These are phyloP conservation scores for Verbena officinalis DNA, from an alignment of 257 asterid genomes.

Conservation along the genomic window DNA sequence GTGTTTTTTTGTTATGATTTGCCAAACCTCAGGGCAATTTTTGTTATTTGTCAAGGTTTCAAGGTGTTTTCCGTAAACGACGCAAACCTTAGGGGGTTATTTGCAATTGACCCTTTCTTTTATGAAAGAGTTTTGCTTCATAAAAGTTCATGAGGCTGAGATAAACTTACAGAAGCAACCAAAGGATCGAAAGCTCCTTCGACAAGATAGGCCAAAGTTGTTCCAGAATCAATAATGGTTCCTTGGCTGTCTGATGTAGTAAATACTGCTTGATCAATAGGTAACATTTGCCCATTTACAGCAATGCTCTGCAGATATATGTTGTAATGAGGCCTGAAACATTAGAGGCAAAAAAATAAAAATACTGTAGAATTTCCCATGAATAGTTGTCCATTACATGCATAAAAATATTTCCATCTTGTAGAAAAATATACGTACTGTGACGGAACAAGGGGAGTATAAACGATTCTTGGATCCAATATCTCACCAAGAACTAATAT, in stretches of 20 bases:
- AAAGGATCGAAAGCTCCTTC: conserved; percentile 84
- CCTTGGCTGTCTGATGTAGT: conserved; percentile 60
- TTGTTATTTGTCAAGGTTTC: too few relatives aligned
- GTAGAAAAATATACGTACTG: conserved; percentile 66
- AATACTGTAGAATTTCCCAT: conserved; percentile 13
- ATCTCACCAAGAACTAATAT: conserved; percentile 93
- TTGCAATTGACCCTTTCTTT: too few relatives aligned
- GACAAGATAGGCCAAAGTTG: conserved; percentile 87
- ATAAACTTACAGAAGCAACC: conserved; percentile 69
- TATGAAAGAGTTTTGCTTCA: too few relatives aligned
- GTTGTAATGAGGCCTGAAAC: conserved; percentile 77
- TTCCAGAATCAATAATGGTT: conserved; percentile 81
- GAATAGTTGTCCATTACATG: too few relatives aligned
- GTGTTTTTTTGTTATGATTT: too few relatives aligned
- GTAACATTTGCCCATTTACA: conserved; percentile 61
- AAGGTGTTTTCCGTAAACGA: too few relatives aligned
- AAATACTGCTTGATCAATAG: conserved; percentile 65
- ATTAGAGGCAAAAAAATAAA: conserved; percentile 12
- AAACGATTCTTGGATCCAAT: conserved; percentile 83
- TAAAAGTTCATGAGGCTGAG: conserved; percentile 14
- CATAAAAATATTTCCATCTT: conserved; percentile 24
- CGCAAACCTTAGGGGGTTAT: too few relatives aligned
- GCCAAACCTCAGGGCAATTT: too few relatives aligned
- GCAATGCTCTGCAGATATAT: conserved; percentile 66
- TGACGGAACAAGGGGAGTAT: conserved; percentile 93